Conservation (phyloP, 176 grass and related monocot genomes). For the Neostapfia colusana region DNA sequence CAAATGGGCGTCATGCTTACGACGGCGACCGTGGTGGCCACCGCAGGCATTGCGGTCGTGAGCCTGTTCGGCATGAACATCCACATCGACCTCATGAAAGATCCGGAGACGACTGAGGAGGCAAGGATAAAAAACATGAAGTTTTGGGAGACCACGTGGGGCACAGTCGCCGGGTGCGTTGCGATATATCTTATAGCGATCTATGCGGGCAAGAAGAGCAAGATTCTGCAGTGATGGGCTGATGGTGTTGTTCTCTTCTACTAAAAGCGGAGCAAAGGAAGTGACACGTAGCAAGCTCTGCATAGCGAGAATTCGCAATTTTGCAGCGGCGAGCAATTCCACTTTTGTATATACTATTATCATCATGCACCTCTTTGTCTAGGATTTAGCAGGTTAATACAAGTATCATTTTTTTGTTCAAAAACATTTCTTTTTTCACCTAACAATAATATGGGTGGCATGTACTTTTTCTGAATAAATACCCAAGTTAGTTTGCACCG, state of each 20-base stretch:
- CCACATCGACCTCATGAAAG: slow-evolving; percentile 48
- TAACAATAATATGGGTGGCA: neutral
- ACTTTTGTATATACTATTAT: neutral
- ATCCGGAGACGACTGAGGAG: slow-evolving; percentile 43
- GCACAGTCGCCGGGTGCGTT: slow-evolving; percentile 64
- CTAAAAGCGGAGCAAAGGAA: neutral
- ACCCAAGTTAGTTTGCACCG: no score
- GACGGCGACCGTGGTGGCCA: slow-evolving; percentile 66
- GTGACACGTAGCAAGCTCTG: neutral
- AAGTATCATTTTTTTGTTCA: neutral
- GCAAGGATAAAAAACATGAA: slow-evolving; percentile 45
- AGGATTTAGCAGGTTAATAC: neutral
- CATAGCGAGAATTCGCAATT: neutral
- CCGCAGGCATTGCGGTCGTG: slow-evolving; percentile 64
- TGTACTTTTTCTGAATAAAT: no score
- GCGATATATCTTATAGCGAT: slow-evolving; percentile 67
- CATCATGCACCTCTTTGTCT: neutral
- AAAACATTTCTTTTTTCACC: no score
- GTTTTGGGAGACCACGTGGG: slow-evolving; percentile 76
- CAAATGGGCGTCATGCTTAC: slow-evolving; percentile 85
- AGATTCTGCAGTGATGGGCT: slow-evolving; percentile 60
- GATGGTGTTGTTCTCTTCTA: neutral
- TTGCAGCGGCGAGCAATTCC: neutral
- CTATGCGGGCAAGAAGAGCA: slow-evolving; percentile 73
- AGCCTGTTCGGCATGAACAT: slow-evolving; percentile 93